Evolutionary conservation across 2,329 filamentous ascomycete genomes (phyloP), one percentile per base, ranked within the genome.

Genomic region (Sporothrix phasma): DNA sequence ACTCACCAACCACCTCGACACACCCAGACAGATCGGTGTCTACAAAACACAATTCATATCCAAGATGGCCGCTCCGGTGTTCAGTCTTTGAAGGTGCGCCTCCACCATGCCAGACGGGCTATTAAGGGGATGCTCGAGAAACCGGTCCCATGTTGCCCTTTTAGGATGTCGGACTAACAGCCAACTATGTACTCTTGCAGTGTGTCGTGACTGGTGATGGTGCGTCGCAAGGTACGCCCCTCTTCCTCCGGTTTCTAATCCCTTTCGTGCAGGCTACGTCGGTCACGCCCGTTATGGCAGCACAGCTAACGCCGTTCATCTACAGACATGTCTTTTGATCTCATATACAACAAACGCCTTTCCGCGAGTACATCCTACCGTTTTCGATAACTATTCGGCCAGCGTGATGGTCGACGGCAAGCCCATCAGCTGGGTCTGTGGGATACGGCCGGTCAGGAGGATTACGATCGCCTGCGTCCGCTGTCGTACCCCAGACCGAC

Each of bases 301-400:
- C 61, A 64, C 69, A 64, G 67, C 74, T 76, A 70, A 76, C 72
- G 56, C 41, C 26, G n/a, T 24, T 2, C 49, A 56, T 51, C 51
- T 63, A 46, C 67, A 97, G 93, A 99, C 94, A 83, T 99, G 94
- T 82, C 87, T 99, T 66, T 87, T 99, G 72, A 99, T 99, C 76
- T 97, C 93, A 62, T 99, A 99, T 81, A 97, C 94, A 68, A 99
- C 94, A 68, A 99, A 97, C 81, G 94, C 94, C 69, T 99, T 99
- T 77, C 94, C 94, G 94, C 77, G 94, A 99, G 83, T 99, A 99
- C 79, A 97, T 99, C 94, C 94, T 70, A 99, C 94, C 72, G 94
- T 99, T 68, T 97, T 97, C 78, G 93, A 97, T 76, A 99, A 99
- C 81, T 97, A 97, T 81, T 96, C 93, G 43, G 94, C 94, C 69